These are phyloP conservation scores for Carex littledalei DNA, from an alignment of 176 grass and related monocot genomes.

Conservation along the genomic window DNA sequence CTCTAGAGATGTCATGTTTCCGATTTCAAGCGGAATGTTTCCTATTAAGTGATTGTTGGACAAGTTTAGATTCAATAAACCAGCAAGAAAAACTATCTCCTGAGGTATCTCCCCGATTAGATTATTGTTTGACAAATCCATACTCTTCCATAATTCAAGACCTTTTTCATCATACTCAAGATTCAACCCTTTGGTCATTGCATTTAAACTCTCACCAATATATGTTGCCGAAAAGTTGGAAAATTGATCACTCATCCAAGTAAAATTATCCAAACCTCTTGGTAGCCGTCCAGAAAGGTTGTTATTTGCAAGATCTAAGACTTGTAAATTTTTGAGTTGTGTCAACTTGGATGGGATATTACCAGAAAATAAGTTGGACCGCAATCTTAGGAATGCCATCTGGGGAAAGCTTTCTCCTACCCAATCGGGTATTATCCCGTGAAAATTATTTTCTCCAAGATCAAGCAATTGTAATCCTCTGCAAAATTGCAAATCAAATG, in stretches of 20 bases:
- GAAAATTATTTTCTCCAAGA: not conserved
- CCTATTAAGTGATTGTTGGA: too few species aligned
- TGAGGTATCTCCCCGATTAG: too few species aligned
- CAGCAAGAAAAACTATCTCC: too few species aligned
- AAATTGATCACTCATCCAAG: too few species aligned
- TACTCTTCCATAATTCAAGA: too few species aligned
- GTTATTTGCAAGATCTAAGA: slow-evolving; percentile 27
- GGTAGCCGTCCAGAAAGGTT: slow-evolving; percentile 28
- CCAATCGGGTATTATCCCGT: not conserved
- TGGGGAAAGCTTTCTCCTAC: not conserved
- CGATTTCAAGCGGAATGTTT: too few species aligned
- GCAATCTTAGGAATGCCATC: not conserved
- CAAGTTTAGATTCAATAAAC: too few species aligned
- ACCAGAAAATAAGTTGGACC: slow-evolving; percentile 28
- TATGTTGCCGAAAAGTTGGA: too few species aligned
- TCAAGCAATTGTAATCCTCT: slow-evolving; percentile 4
- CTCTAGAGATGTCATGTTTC: too few species aligned
- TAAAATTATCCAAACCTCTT: slow-evolving; percentile 9
- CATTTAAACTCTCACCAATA: not conserved
- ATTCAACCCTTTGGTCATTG: slow-evolving; percentile 24
- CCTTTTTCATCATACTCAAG: not conserved
- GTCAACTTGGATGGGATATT: slow-evolving; percentile 7
- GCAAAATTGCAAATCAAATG: slow-evolving; percentile 10
- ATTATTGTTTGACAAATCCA: too few species aligned
- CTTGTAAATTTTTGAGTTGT: not conserved